Evolutionary conservation across 345 rosid species (phyloP).

Genomic region (Hypericum perforatum): DNA sequence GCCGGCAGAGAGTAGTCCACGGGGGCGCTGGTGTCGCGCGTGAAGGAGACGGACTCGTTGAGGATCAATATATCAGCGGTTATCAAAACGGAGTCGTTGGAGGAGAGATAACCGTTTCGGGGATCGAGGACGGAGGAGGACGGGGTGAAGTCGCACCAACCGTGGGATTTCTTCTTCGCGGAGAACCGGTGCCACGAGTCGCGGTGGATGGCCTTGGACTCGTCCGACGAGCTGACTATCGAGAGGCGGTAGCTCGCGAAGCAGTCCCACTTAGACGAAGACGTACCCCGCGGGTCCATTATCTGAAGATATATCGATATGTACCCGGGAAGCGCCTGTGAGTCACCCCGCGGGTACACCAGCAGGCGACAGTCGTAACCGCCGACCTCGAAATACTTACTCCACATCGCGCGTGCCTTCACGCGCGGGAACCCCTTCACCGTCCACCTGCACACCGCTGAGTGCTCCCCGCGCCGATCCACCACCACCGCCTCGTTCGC

Average conservation of each 20-base stretch:
- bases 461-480: slow-evolving; percentile 73
- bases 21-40: slow-evolving; percentile 51
- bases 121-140: slow-evolving; percentile 73
- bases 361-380: slow-evolving; percentile 93
- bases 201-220: slow-evolving; percentile 78
- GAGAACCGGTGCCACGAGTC: slow-evolving; percentile 99
- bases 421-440: slow-evolving; percentile 68
- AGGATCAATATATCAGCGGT: slow-evolving; percentile 86
- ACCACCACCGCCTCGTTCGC: slow-evolving; percentile 70
- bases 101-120: slow-evolving; percentile 64
- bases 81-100: slow-evolving; percentile 58
- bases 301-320: slow-evolving; percentile 86
- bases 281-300: slow-evolving; percentile 88
- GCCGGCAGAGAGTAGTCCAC: too few species aligned
- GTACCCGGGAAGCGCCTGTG: slow-evolving; percentile 92
- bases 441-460: slow-evolving; percentile 89
- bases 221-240: slow-evolving; percentile 63
- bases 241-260: slow-evolving; percentile 94
- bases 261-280: slow-evolving; percentile 91
- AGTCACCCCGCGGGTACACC: slow-evolving; percentile 93
- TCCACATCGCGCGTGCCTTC: slow-evolving; percentile 87
- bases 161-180: slow-evolving; percentile 92
- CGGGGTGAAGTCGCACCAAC: slow-evolving; percentile 98
- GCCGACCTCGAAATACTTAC: slow-evolving; percentile 97
- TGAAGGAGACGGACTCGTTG: slow-evolving; percentile 73